Conservation (phyloP, 768 basidiomycete genomes). For the Trametes sanguinea region DNA sequence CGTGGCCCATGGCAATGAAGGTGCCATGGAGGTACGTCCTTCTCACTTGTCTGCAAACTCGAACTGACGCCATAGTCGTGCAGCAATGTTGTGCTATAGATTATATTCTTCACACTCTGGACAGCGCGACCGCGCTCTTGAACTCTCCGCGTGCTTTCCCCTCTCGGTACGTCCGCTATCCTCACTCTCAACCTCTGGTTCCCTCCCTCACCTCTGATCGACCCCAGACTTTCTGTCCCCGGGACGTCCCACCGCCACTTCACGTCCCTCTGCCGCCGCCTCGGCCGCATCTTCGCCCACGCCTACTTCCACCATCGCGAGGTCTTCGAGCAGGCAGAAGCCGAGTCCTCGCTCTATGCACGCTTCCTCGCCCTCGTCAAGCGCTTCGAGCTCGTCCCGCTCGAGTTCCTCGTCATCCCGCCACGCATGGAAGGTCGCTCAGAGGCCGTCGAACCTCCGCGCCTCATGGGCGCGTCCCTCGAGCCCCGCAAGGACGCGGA, state of each 20-base stretch:
- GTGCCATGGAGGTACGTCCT: conserved; percentile 74
- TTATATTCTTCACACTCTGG: conserved; percentile 91
- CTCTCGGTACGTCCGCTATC: conserved; percentile 60
- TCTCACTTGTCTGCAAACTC: not conserved
- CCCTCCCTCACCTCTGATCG: conserved; percentile 16
- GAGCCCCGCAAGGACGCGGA: conserved; percentile 30
- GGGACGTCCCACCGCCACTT: conserved; percentile 84
- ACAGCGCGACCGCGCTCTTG: conserved; percentile 88
- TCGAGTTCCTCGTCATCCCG: conserved; percentile 84
- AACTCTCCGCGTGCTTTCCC: conserved; percentile 93
- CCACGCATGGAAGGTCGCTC: conserved; percentile 34
- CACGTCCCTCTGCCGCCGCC: conserved; percentile 82
- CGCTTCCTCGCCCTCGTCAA: conserved; percentile 84
- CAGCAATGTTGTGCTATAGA: conserved; percentile 97
- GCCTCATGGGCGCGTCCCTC: conserved; percentile 43
- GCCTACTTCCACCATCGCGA: conserved; percentile 96
- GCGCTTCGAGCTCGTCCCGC: conserved; percentile 79
- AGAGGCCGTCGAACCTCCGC: conserved; percentile 39
- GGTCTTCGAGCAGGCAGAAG: conserved; percentile 87
- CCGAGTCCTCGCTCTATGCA: conserved; percentile 86
- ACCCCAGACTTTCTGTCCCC: conserved; percentile 76
- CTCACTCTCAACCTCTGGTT: conserved; percentile 9
- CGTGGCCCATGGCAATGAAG: conserved; percentile 89
- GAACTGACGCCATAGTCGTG: not conserved
- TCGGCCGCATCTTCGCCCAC: conserved; percentile 95